Base-by-base conservation (phyloP, 805 yeast species). In the Teunomyces stri region DNA sequence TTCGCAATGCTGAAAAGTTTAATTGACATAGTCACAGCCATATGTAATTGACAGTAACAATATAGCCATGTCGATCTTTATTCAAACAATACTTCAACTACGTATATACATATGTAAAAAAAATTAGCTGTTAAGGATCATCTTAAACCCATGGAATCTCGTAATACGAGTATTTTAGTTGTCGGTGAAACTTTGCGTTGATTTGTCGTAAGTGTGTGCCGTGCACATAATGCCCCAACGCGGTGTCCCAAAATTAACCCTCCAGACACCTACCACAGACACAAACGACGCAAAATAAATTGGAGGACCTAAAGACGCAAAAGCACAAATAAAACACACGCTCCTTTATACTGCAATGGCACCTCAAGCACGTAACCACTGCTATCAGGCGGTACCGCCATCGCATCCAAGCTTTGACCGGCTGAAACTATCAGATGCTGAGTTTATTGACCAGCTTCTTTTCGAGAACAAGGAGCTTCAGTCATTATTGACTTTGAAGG, bases 361-460 rank as follows among this genome's bases (percentile, higher is more conserved):
- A 34, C 33, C 20, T 22, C 15, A 44, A 44, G 16, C 20, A 28
- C 39, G 44, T 16, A 27, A 13, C 21, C 30, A 30, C 13, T 30
- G 40, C 21, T 34, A 31, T 43, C 53, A 40, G 27, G 36, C 28
- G 20, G 11, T 52, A 15, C 52, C 58, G 16, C 75, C 76, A 3
- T 69, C 74, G 4, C 62, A 70, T 48, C 68, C 71, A 2, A 50
- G 51, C 16, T 71, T 71, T 45, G 70, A 72, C 49, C 51, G 74
- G 35, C 56, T 63, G 11, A 33, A 46, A 7, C 50, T 68, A 15
- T 45, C 65, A 9, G 69, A 61, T 42, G 51, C 46, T 4, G 68
- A 70, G 42, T 69, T 48, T 51, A 69, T 69, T 27, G 73, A 70
- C 45, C 67, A 57, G 34, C 54, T 72, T 31, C 40, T 66, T 21